Evolutionary conservation across 306 rosid genomes (phyloP), one percentile per base, ranked within the genome.

Genomic region (Delonix regia): DNA sequence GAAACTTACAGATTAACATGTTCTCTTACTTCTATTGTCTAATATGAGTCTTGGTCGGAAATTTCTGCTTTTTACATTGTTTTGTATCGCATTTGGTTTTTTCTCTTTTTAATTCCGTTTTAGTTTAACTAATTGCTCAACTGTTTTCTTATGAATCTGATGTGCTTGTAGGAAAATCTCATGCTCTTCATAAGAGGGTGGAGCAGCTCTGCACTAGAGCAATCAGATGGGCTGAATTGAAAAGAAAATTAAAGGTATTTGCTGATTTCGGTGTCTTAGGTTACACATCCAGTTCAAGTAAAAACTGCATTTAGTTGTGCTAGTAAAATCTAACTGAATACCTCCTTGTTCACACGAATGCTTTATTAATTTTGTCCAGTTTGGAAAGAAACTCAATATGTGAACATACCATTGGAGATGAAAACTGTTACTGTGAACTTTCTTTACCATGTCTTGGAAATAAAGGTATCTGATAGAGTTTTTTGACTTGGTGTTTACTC

Each of bases 101-200:
- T 5, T 10, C 8, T 38, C 38, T 38, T 76, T 7, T 28, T 45
- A 47, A 1, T 64, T 3, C 28, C 13, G 1, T n/a, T 28, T 53
- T 57, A 22, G 62, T 44, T 66, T 69, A 28, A 19, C 21, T 24
- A 45, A 39, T 55, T 73, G 15, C 28, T 53, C 45, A 38, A 15
- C 53, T 69, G 57, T 24, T 82, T 78, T 27, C 47, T 62, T 21
- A 27, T 61, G n/a, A 44, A 53, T 69, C 44, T 67, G 78, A 45
- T 62, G 24, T 78, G 41, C 48, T 85, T 74, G 33, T 42, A 85
- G 88, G 88, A 79, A 85, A 85, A 67, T 82, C 88, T 51, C 88
- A 85, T 34, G 88, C 88, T 82, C 88, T 85, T 76, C 88, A 85
- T 38, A 85, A 82, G 84, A 85, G 88, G 74, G 88, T 85, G 80